phyloP scores from a whole-genome alignment of 2,329 filamentous ascomycete genomes.

The Paecilomyces sp. region DNA sequence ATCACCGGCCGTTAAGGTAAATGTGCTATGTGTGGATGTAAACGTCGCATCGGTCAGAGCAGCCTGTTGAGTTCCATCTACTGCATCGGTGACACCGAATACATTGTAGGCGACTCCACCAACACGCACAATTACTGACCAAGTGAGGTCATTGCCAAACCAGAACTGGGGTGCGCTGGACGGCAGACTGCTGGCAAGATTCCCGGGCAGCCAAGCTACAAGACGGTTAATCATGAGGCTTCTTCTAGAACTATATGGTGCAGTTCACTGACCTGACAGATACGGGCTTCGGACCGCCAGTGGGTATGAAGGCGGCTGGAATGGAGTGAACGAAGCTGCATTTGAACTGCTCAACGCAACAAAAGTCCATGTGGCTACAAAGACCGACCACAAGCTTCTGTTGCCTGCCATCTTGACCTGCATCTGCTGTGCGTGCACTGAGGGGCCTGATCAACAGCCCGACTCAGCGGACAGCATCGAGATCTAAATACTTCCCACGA shows the following conservation, averaged over 20 bases:
- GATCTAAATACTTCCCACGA: neutral
- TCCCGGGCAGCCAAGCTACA: constrained; percentile 36
- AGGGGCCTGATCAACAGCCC: neutral
- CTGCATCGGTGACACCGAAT: constrained; percentile 29
- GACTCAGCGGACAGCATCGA: neutral
- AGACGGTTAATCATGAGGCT: neutral
- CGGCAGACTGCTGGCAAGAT: constrained; percentile 28
- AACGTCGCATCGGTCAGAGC: constrained; percentile 28
- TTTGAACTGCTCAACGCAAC: neutral
- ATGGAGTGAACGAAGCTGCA: neutral
- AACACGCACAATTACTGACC: constrained; percentile 37
- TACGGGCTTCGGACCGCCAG: constrained; percentile 40
- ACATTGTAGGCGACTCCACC: constrained; percentile 35
- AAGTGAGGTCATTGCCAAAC: constrained; percentile 34
- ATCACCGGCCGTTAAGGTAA: constrained; percentile 30
- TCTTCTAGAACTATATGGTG: neutral
- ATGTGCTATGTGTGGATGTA: constrained; percentile 36
- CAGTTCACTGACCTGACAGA: constrained; percentile 18
- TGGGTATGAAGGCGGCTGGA: constrained; percentile 32
- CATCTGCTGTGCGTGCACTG: neutral
- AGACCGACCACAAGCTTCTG: neutral
- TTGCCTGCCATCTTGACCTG: neutral
- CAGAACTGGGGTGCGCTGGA: constrained; percentile 37
- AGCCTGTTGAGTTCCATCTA: constrained; percentile 22
- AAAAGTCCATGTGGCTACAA: neutral